Evolutionary conservation across 2,329 filamentous ascomycete genomes (phyloP), one percentile per base, ranked within the genome.

Genomic region (Endoconidiophora laricicola): DNA sequence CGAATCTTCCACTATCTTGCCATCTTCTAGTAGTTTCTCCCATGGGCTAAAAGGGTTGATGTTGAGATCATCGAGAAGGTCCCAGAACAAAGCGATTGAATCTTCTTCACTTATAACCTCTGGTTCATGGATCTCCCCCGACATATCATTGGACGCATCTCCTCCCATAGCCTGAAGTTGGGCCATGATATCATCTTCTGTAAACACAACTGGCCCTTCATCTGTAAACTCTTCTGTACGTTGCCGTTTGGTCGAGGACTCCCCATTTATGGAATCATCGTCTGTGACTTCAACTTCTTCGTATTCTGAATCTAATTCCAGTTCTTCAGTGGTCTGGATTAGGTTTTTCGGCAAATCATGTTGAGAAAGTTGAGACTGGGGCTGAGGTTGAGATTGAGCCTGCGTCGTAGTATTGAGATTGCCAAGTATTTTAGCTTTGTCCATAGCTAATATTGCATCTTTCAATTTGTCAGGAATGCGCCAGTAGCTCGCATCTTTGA

Each of bases 151-250:
- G 52, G 81, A 83, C 60, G 86, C 86, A 59, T 87, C 83, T 46
- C 79, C 84, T 0, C 83, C 86, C 85, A 95, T 94, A 23, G 84
- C 81, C 48, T 85, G 84, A 10, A 98, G 71, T 60, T 98, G 91
- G 60, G 81, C 88, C 36, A 86, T 88, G 58, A 98, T 93, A 60
- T 98, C 91, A 48, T 88, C 90, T 62, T 96, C 91, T 50, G 83
- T 85, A 59, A 94, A 94, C 58, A 95, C 90, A 6, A 91, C 66
- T 0, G 75, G 71, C 42, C 63, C 66, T 47, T 67, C 66, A n/a
- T 80, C 78, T 57, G 78, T 79, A 3, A 79, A 71, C 36, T 57
- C 68, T 40, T 67, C 70, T 56, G 53, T 75, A 71, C 63, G 71
- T 68, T 58, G 74, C 69, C 55, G 87, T 79, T 67, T 94, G 74